A percentile compares a stretch with the other conserved stretches of the same genome.
These are phyloP conservation scores for Talaromyces rugulosus DNA, from an alignment of 2,329 filamentous ascomycete genomes.

Conservation along the genomic window DNA sequence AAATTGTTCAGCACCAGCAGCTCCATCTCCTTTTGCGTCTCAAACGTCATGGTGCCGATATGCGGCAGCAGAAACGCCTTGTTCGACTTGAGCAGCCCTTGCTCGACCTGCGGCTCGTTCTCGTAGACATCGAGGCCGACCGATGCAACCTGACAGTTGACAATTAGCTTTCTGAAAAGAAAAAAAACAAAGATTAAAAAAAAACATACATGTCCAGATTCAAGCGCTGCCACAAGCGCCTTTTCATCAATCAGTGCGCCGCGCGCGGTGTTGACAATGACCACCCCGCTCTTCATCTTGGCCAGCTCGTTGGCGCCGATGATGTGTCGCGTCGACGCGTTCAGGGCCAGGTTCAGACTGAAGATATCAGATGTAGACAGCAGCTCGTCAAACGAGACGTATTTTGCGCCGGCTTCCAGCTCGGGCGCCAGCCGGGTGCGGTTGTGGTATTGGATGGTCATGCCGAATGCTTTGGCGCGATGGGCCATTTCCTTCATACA, in stretches of 20 bases:
- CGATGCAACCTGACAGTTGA: slow-evolving; percentile 31
- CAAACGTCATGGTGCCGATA: slow-evolving; percentile 57
- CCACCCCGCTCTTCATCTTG: slow-evolving; percentile 43
- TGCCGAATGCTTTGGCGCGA: slow-evolving; percentile 43
- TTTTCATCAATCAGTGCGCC: slow-evolving; percentile 45
- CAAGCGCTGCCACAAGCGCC: slow-evolving; percentile 41
- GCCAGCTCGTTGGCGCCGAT: slow-evolving; percentile 42
- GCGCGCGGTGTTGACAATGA: slow-evolving; percentile 43
- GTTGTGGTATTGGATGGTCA: slow-evolving; percentile 47
- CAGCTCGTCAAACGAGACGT: slow-evolving; percentile 44
- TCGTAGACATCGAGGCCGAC: slow-evolving; percentile 47
- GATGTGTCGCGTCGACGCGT: slow-evolving; percentile 43
- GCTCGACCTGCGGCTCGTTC: slow-evolving; percentile 44
- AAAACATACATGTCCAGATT: slow-evolving; percentile 39
- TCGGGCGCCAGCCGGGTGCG: slow-evolving; percentile 38
- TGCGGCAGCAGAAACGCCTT: slow-evolving; percentile 55
- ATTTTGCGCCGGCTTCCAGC: slow-evolving; percentile 38
- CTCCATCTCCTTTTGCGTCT: slow-evolving; percentile 61
- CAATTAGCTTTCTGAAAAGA: not conserved
- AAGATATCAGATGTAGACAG: slow-evolving; percentile 45
- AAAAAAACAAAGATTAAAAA: not conserved
- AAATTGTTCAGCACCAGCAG: slow-evolving; percentile 56
- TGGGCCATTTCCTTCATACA: slow-evolving; percentile 40
- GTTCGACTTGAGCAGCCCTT: slow-evolving; percentile 42
- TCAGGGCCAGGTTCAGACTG: slow-evolving; percentile 43